Percentiles rank a stretch among this genome's conserved stretches.
These are phyloP conservation scores for Daldinia vernicosa DNA, from an alignment of 495 filamentous ascomycete genomes.

Conservation along the genomic window DNA sequence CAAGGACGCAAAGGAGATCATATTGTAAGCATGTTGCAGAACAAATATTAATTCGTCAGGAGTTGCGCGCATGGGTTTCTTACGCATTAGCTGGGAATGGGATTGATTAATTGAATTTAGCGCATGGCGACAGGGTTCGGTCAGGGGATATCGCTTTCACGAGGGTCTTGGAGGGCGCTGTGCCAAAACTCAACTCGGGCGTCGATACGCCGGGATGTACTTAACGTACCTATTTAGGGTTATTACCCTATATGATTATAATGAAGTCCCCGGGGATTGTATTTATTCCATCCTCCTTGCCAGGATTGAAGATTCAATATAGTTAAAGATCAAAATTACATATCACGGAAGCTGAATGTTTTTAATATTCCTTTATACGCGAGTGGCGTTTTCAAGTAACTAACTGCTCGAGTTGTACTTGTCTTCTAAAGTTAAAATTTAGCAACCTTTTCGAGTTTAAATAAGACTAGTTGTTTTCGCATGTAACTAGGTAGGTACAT, in stretches of 20 bases:
- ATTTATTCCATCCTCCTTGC: neutral
- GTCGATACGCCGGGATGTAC: neutral
- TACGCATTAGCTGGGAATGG: neutral
- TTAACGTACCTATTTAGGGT: neutral
- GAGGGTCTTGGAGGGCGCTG: neutral
- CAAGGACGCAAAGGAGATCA: conserved; percentile 78
- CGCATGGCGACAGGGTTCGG: neutral
- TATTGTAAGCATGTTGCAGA: conserved; percentile 44
- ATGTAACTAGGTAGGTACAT: too few relatives aligned
- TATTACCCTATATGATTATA: neutral
- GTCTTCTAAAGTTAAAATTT: too few relatives aligned
- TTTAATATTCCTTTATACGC: neutral
- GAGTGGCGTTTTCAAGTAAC: neutral
- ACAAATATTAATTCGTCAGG: neutral
- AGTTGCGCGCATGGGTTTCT: neutral
- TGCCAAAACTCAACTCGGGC: neutral
- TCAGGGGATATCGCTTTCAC: neutral
- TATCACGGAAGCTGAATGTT: neutral
- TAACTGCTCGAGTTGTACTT: too few relatives aligned
- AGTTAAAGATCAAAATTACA: neutral
- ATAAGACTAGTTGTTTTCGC: too few relatives aligned
- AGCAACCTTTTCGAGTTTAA: too few relatives aligned
- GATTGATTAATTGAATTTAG: neutral
- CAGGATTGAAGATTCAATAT: neutral
- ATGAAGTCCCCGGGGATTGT: neutral